These are phyloP conservation scores for Nevesoporus exiguus DNA, from an alignment of 768 basidiomycete genomes.

Conservation along the genomic window DNA sequence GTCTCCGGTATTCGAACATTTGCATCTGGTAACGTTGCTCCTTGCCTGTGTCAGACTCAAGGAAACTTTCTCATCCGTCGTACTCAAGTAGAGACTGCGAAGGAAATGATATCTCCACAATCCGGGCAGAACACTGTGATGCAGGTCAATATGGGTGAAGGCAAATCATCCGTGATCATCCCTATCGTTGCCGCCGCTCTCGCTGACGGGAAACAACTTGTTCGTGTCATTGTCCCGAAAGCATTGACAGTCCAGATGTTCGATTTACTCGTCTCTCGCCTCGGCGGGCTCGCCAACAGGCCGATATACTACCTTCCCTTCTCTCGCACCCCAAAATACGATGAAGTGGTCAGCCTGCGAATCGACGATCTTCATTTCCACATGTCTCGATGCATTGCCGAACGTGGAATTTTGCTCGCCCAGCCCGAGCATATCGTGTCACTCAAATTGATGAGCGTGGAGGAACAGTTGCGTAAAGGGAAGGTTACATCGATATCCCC, in stretches of 20 bases:
- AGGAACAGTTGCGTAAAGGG: too few relatives aligned
- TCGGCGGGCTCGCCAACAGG: constrained; percentile 42
- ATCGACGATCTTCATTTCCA: neutral
- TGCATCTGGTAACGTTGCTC: neutral
- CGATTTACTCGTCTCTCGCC: constrained; percentile 37
- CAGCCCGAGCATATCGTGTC: too few relatives aligned
- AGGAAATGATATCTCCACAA: constrained; percentile 42
- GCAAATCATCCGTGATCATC: neutral
- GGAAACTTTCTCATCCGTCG: constrained; percentile 7
- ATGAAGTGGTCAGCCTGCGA: too few relatives aligned
- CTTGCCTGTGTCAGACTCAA: constrained; percentile 34
- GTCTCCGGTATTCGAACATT: neutral
- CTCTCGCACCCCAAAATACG: too few relatives aligned
- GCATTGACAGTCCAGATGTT: constrained; percentile 44
- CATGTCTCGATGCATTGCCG: too few relatives aligned
- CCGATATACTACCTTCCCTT: constrained; percentile 47
- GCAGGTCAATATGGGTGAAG: constrained; percentile 23
- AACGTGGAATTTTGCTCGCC: too few relatives aligned
- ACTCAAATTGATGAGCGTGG: too few relatives aligned
- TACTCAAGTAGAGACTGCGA: constrained; percentile 39
- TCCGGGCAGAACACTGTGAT: constrained; percentile 34
- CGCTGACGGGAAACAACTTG: constrained; percentile 40
- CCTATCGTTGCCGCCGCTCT: constrained; percentile 27
- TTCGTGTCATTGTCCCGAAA: constrained; percentile 47
- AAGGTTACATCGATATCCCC: too few relatives aligned